These are phyloP conservation scores for Ramaria sp. DNA, from an alignment of 768 basidiomycete species.

Conservation along the genomic window DNA sequence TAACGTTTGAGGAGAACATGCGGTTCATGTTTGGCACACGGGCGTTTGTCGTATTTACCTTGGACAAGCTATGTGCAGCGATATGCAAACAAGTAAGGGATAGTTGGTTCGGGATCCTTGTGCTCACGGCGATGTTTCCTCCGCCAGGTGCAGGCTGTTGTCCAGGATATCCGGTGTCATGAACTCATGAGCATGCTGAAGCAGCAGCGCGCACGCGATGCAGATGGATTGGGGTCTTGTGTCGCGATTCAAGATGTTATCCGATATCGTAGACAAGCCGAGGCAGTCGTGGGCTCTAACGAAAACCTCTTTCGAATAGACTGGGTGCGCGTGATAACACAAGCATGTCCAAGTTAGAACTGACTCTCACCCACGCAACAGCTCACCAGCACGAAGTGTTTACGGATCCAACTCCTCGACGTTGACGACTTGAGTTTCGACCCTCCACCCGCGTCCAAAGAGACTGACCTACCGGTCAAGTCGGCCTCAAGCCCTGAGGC, in stretches of 20 bases:
- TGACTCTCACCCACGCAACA: conserved; percentile 17
- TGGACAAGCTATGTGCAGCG: conserved; percentile 85
- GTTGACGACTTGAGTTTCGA: conserved; percentile 52
- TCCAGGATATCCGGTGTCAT: conserved; percentile 77
- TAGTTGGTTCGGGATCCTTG: neutral
- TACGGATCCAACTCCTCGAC: conserved; percentile 53
- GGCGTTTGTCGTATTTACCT: conserved; percentile 86
- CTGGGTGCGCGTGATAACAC: conserved; percentile 45
- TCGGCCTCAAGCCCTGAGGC: neutral
- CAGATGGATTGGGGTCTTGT: neutral
- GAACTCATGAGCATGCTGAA: conserved; percentile 75
- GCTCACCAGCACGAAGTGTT: conserved; percentile 43
- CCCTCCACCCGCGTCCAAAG: neutral
- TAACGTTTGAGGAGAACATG: conserved; percentile 92
- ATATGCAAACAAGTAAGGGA: conserved; percentile 80
- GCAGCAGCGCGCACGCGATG: conserved; percentile 43
- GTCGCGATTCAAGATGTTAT: conserved; percentile 57
- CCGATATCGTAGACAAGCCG: conserved; percentile 71
- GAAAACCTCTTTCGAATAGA: conserved; percentile 70
- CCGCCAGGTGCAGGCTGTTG: conserved; percentile 71
- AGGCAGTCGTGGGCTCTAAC: conserved; percentile 62
- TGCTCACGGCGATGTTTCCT: conserved; percentile 1
- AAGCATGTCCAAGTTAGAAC: neutral
- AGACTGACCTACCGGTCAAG: neutral
- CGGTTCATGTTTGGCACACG: conserved; percentile 88